Percentiles rank a stretch among this genome's conserved stretches.
Evolutionary conservation across 768 basidiomycete genomes (phyloP).

Genomic region (Podaxis mareebaensis): DNA sequence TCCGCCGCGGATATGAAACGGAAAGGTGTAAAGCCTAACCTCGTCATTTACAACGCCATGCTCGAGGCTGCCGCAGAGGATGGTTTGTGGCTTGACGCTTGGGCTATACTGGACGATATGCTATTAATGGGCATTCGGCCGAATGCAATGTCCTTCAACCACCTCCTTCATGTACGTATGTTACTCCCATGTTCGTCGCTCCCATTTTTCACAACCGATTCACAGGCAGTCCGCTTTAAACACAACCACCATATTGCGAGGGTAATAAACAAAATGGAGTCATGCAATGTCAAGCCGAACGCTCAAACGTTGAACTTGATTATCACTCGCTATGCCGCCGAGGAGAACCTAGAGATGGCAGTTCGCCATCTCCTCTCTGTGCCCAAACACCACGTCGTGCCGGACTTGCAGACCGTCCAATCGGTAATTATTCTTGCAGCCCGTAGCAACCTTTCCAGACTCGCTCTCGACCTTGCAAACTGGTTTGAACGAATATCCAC

Average conservation of each 20-base stretch:
- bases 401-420: constrained; percentile 50
- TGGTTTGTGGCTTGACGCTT: constrained; percentile 49
- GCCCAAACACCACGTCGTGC: constrained; percentile 49
- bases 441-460: constrained; percentile 51
- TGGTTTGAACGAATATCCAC: constrained; percentile 58
- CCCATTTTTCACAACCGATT: not conserved
- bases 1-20: constrained; percentile 60
- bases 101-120: constrained; percentile 76
- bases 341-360: constrained; percentile 64
- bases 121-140: constrained; percentile 46
- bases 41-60: constrained; percentile 56
- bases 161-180: constrained; percentile 55
- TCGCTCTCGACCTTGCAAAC: constrained; percentile 72
- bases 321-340: constrained; percentile 44
- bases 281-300: constrained; percentile 48
- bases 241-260: constrained; percentile 43
- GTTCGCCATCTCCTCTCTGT: constrained; percentile 63
- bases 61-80: constrained; percentile 48
- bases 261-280: constrained; percentile 57
- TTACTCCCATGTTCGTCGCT: not conserved
- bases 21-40: constrained; percentile 50
- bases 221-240: constrained; percentile 47
- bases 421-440: constrained; percentile 56
- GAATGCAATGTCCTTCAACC: constrained; percentile 53
- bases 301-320: constrained; percentile 53